Base-by-base conservation (phyloP, 129 eudicot genomes). In the Centella asiatica region DNA sequence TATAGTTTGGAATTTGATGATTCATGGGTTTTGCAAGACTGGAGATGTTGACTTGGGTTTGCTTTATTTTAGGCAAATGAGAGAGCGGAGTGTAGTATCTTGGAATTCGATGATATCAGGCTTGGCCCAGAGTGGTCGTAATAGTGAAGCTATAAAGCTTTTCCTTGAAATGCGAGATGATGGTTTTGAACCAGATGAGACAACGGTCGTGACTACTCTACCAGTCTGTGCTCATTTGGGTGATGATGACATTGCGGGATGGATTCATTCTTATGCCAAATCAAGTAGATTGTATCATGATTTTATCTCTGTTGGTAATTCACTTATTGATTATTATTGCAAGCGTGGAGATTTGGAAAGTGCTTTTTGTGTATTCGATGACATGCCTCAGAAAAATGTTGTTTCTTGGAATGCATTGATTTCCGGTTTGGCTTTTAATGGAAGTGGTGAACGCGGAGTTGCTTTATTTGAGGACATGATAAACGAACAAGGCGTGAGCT, bases 211-310 rank as follows among this genome's bases (percentile, higher is more conserved):
- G 8, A 69, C 82, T 4, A 44, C 83, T 48, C 75, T 90, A 39
- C 97, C 97, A 12, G 66, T 79, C 11, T 90, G 95, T 77, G 85
- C 84, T 1, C 85, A 86, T 56, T 67, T 83, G 56, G 97, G 95
- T 4, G 89, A 74, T 40, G 71, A 69, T 22, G 71, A 37, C 18
- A 36, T 70, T 1, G 95, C 87, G 55, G 37, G 74, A 44, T 62
- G 89, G 85, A 63, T 90, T 26, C 80, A 78, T 73, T 72, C 83
- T 6, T 78, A 78, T 62, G 78, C 74, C 1, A 76, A 81, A 71
- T 77, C 89, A 5, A 83, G 71, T 44, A 73, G 72, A 48, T 81
- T 90, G 45, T 74, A 44, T 72, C 61, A 53, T 18, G 75, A 74
- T 42, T 71, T 72, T 53, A 67, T 90, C 56, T 50, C 85, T 0